Evolutionary conservation across 257 asterid species (phyloP), one percentile per base, ranked within the genome.

Genomic region (Nyctanthes arbortristis): DNA sequence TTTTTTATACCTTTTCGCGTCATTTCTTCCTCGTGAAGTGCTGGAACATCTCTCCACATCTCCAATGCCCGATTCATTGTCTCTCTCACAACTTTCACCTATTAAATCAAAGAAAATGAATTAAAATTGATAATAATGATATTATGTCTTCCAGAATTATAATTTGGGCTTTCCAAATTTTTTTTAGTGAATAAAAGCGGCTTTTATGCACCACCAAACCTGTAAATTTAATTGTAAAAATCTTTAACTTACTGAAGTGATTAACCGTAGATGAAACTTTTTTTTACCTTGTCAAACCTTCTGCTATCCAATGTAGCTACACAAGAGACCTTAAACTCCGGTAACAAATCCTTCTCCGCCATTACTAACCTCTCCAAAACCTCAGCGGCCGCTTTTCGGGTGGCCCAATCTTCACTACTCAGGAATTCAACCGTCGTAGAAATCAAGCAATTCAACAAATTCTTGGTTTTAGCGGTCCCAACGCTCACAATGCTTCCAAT

Each of bases 31-130:
- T 85, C 86, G 20, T 80, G 62, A 35, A 62, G 36, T 13, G 58
- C 78, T 3, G 91, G 80, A 43, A 88, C 80, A 45, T 78, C 85
- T 73, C 69, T 93, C 98, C 98, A 93, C 75, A 65, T 62, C 67
- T 81, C 92, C 71, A 90, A 78, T 7, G 95, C 91, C 43, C 81
- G 87, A 71, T 88, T 90, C 96, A 93, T 93, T 43, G 82, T 82
- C 82, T 93, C 97, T 79, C 98, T 85, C 65, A 84, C 97, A 67
- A 81, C 71, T 72, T 93, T 93, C 69, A 92, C 96, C 98, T 92
- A 74, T 61, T 60, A 20, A 14, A 45, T 66, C 27, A 45, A 55
- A 45, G 24, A n/a, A 68, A 54, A 43, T 11, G 14, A 49, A 54
- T 13, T 16, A 25, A 55, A 36, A 43, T 29, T 45, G 16, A 27